Evolutionary conservation across 2,329 filamentous ascomycete genomes (phyloP).

Genomic region (Zasmidium citrigriseum): DNA sequence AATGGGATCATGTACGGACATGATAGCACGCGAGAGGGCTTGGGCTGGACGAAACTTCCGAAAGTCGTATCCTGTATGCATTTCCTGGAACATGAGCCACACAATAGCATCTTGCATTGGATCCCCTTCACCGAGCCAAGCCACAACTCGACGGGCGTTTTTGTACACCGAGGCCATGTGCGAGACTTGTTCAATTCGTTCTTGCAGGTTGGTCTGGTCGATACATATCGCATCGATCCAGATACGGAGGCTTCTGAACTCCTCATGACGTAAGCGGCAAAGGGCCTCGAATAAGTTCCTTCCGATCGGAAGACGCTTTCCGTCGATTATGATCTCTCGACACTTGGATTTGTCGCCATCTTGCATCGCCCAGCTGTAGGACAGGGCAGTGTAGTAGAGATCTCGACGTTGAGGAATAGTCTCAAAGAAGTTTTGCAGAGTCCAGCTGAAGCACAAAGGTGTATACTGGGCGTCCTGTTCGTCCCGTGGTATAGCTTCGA

Average conservation of each 20-base stretch:
- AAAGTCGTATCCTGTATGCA: neutral
- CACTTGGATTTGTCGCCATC: neutral
- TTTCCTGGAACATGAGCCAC: neutral
- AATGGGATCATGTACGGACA: neutral
- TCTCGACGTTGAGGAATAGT: no score
- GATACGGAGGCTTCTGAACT: neutral
- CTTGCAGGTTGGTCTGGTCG: neutral
- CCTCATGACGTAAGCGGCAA: neutral
- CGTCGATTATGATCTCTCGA: neutral
- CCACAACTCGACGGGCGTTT: neutral
- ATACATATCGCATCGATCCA: neutral
- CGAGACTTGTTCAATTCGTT: neutral
- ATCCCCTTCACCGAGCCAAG: slow-evolving; percentile 2
- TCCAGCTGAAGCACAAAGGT: no score
- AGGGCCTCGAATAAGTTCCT: neutral
- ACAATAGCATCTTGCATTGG: neutral
- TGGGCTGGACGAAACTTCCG: neutral
- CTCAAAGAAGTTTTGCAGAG: no score
- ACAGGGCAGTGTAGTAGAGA: neutral
- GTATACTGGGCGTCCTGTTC: no score
- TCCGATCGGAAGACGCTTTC: neutral
- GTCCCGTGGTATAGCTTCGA: no score
- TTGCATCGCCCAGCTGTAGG: slow-evolving; percentile 1
- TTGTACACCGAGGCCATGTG: neutral
- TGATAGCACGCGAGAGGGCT: neutral